Evolutionary conservation across 331 rosid genomes (phyloP).

Genomic region (Pyrus hybrid): DNA sequence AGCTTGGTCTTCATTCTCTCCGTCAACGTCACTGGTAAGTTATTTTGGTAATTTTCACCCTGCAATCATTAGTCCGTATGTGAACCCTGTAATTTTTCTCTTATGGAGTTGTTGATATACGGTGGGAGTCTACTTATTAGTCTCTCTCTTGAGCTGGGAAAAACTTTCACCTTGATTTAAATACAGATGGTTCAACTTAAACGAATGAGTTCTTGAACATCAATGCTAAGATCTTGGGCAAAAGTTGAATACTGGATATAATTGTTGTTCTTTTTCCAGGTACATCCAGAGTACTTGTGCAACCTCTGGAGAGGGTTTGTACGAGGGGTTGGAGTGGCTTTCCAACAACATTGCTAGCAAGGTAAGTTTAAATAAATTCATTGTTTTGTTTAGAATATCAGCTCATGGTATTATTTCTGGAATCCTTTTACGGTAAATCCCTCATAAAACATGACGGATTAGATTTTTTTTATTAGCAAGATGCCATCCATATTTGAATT

Average conservation of each 20-base stretch:
- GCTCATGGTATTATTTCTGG: neutral
- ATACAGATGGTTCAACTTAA: neutral
- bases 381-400: neutral
- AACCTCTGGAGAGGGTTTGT: conserved; percentile 97
- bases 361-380: conserved; percentile 30
- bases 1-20: conserved; percentile 93
- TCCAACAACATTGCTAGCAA: conserved; percentile 96
- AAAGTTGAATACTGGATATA: conserved; percentile 1
- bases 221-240: neutral
- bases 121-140: neutral
- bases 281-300: conserved; percentile 98
- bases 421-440: neutral
- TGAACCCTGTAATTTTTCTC: neutral
- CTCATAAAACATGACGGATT: no score
- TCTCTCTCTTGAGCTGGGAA: neutral
- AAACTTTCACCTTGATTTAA: neutral
- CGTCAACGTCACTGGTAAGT: conserved; percentile 95
- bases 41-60: conserved; percentile 5
- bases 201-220: neutral
- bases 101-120: neutral
- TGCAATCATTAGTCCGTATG: neutral
- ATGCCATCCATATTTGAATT: neutral
- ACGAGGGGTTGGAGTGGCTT: conserved; percentile 96
- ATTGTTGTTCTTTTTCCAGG: conserved; percentile 51
- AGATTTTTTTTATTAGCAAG: neutral